phyloP scores from a whole-genome alignment of 2,329 filamentous ascomycete genomes.

The Trichophyton mentagrophytes region DNA sequence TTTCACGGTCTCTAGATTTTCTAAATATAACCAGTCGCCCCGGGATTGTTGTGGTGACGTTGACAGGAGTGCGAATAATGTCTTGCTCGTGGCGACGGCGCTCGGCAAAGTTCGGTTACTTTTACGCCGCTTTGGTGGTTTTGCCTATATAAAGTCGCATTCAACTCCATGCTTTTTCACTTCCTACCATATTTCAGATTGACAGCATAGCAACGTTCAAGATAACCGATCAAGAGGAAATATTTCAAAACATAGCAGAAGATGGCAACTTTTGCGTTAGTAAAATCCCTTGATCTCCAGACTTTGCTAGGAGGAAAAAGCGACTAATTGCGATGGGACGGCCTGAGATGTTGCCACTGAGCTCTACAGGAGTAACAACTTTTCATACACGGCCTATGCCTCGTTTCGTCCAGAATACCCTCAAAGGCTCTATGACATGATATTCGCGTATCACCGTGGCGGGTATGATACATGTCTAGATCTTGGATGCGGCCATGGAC shows the following conservation, averaged over 20 bases:
- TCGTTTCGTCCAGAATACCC: constrained; percentile 50
- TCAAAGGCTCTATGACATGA: constrained; percentile 39
- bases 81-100: not conserved
- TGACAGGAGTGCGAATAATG: not conserved
- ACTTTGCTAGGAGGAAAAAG: not conserved
- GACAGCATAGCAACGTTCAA: not conserved
- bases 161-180: not conserved
- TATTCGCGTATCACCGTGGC: constrained; percentile 43
- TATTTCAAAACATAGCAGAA: not conserved
- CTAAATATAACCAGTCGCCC: not conserved
- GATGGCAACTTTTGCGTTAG: constrained; percentile 9
- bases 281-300: not conserved
- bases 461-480: constrained; percentile 37
- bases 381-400: constrained; percentile 46
- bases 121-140: not conserved
- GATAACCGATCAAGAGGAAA: not conserved
- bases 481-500: constrained; percentile 52
- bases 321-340: not conserved
- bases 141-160: not conserved
- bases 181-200: not conserved
- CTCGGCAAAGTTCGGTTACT: not conserved
- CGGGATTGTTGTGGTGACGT: not conserved
- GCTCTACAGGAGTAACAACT: constrained; percentile 1
- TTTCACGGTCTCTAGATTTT: not conserved
- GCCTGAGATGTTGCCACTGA: not conserved